phyloP scores from a whole-genome alignment of 306 rosid genomes.

The Lupinus albus region DNA sequence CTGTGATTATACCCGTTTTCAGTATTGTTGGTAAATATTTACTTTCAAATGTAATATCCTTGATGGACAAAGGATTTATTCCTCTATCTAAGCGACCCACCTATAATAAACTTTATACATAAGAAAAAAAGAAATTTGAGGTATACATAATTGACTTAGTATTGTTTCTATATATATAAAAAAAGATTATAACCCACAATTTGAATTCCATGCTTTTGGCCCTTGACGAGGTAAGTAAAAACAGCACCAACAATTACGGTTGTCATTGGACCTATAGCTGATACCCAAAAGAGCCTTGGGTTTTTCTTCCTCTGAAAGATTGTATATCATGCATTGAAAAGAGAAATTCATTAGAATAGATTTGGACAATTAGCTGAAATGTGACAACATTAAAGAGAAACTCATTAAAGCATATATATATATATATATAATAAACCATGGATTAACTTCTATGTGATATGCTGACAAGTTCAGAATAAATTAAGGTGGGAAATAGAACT shows the following conservation, averaged over 20 bases:
- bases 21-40: conserved; percentile 50
- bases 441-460: conserved; percentile 53
- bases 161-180: neutral
- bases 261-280: conserved; percentile 77
- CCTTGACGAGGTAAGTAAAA: conserved; percentile 61
- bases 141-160: neutral
- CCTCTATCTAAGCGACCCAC: conserved; percentile 82
- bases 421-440: neutral
- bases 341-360: conserved; percentile 4
- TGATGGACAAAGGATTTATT: conserved; percentile 67
- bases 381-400: neutral
- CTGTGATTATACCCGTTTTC: conserved; percentile 63
- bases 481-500: conserved; percentile 26
- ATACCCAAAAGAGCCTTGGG: conserved; percentile 78
- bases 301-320: conserved; percentile 56
- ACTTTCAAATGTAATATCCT: conserved; percentile 50
- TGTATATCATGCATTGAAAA: neutral
- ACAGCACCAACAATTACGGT: conserved; percentile 56
- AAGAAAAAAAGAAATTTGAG: neutral
- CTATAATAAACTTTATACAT: conserved; percentile 35
- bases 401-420: neutral
- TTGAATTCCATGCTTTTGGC: conserved; percentile 65
- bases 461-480: conserved; percentile 13
- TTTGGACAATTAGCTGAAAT: neutral
- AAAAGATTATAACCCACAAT: conserved; percentile 47